phyloP scores from a whole-genome alignment of 176 grass and related monocot genomes.

The Bothriochloa decipiens region DNA sequence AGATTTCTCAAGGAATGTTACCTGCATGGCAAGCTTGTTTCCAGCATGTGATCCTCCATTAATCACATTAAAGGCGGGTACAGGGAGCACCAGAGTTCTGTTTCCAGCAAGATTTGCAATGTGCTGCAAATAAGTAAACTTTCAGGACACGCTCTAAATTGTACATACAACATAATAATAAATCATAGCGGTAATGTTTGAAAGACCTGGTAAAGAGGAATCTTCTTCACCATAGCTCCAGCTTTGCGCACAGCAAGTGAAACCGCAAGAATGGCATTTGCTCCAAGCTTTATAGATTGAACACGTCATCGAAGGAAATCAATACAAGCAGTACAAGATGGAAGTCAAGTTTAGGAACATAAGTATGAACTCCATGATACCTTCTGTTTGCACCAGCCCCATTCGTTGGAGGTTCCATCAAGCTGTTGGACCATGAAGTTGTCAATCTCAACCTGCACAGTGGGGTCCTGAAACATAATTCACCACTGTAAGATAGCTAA shows the following conservation, averaged over 20 bases:
- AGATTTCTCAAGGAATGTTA: background rate
- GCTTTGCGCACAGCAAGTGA: conserved; percentile 94
- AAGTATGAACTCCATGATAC: conserved; percentile 23
- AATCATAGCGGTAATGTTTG: background rate
- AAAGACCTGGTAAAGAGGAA: conserved; percentile 70
- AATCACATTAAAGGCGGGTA: conserved; percentile 97
- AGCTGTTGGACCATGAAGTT: conserved; percentile 94
- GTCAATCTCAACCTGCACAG: conserved; percentile 70
- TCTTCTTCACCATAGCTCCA: conserved; percentile 76
- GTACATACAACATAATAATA: background rate
- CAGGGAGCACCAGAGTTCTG: conserved; percentile 79
- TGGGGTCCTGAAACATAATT: conserved; percentile 63
- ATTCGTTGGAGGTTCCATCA: conserved; percentile 90
- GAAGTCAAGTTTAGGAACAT: background rate
- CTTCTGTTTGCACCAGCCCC: conserved; percentile 99
- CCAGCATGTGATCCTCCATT: conserved; percentile 96
- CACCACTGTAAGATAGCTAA: background rate
- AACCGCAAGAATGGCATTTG: conserved; percentile 88
- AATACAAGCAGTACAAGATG: background rate
- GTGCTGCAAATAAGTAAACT: conserved; percentile 53
- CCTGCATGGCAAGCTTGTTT: conserved; percentile 99
- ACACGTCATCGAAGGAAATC: background rate
- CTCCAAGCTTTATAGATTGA: conserved; percentile 64
- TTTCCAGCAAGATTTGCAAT: conserved; percentile 96
- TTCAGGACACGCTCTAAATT: background rate